Base-by-base conservation (phyloP, 1,139 yeast species). In the Williopsis jadinii region DNA sequence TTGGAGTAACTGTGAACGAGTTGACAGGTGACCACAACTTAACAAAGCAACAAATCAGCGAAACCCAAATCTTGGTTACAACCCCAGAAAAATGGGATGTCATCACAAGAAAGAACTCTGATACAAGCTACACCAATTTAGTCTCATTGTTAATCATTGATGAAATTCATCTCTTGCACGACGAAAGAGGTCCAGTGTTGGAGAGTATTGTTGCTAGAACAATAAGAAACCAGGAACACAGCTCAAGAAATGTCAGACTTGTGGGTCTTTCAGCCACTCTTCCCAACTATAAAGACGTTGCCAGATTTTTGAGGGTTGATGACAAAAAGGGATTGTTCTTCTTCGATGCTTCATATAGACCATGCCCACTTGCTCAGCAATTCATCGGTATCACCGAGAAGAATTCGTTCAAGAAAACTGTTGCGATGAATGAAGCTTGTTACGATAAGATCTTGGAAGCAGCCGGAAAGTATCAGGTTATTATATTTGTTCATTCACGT, bases 81-180 rank as follows among this genome's bases (percentile, higher is more conserved):
- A 92, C 98, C 0, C 96, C 96, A 0, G 96, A 87, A 57, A 92
- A 92, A 58, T 92, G 98, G 97, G 98, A 92, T 63, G 88, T 92
- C 28, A 81, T 90, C 19, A 90, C 97, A 1, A 72, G 97, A 63
- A 90, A 90, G 54, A 71, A 72, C 35, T 69, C 78, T 9, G 90
- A 84, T 44, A 64, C 73, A 1, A 73, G 82, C 5, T 81, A 79
- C 50, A 74, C 81, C 0, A 71, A 73, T 35, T 64, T 80, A 3
- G 94, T 87, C 1, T 72, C 77, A 37, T 67, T 92, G 11, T 64
- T 92, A n/a, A 84, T 92, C 32, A 80, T 92, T 42, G 98, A 92
- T 67, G 98, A 92, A 62, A 84, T 92, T 47, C 98, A 92, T 68
- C 68, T 92, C 44, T 69, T 92, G 52, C 97, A 92, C 58, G 98